Base-by-base conservation (phyloP, 768 basidiomycete genomes). In the Suillus clintonianus region DNA sequence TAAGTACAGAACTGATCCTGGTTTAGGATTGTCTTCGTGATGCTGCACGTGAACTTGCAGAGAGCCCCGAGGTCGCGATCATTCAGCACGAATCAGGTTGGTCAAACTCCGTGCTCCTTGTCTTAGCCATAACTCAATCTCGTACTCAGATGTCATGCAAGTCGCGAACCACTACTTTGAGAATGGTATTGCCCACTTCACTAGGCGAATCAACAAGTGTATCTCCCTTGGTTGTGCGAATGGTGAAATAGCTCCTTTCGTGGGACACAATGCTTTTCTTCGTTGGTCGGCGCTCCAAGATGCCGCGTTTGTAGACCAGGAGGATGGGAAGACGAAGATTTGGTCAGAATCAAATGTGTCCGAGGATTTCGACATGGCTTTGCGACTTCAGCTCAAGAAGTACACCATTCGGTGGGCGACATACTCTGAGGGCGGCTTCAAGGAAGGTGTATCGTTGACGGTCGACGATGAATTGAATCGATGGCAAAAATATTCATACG, bases 281-380 rank as follows among this genome's bases (percentile, higher is more conserved):
- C 85, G 92, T 32, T 95, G 92, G 92, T 85, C 86, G 2, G 92
- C 92, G 2, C 78, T 93, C 22, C 92, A 94, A 74, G 92, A 94
- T 58, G 90, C 90, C 0, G 83, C 89, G 19, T 89, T 89, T 65
- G 72, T 88, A 54, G 89, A 93, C 69, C 72, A 79, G 5, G 85
- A 77, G 5, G 90, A 91, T 70, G 85, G 84, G 2, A 70, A 85
- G 41, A 83, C 77, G 74, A 92, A 91, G 79, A 86, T 92, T 60
- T 94, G 92, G 92, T 91, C 89, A 0, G 92, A 94, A 76, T 77
- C 81, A 11, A 92, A 94, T 69, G 92, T 94, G 0, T 91, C 89
- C 13, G 92, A 94, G 71, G 92, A 92, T 72, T 93, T 92, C 67
- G 90, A 91, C 70, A 90, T 93, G 86, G 89, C 91, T 0, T 73